Percentiles rank a stretch among this genome's conserved stretches.
Conservation (phyloP, 108 stramenopile species). For the Skeletonema menzelii region DNA sequence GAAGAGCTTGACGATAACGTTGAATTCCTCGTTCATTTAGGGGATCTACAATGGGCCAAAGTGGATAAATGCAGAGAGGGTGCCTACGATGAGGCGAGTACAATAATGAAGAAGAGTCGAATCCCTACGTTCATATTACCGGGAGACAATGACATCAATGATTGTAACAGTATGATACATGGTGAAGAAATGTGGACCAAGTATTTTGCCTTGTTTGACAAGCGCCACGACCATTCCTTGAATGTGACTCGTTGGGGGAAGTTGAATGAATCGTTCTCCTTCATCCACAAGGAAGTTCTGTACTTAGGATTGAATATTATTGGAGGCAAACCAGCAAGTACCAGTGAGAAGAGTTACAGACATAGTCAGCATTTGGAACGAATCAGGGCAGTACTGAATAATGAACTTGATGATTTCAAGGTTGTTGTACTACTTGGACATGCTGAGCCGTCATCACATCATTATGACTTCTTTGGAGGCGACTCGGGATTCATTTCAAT, state of each 20-base stretch:
- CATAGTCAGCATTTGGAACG: slow-evolving; percentile 29
- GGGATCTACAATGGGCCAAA: slow-evolving; percentile 63
- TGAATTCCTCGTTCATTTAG: slow-evolving; percentile 75
- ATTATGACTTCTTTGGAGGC: slow-evolving; percentile 43
- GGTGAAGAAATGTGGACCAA: slow-evolving; percentile 56
- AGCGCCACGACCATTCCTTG: slow-evolving; percentile 32
- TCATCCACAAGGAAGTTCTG: slow-evolving; percentile 57
- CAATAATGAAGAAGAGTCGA: slow-evolving; percentile 32
- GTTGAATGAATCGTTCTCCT: slow-evolving; percentile 58
- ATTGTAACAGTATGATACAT: slow-evolving; percentile 50
- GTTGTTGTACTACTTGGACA: slow-evolving; percentile 30
- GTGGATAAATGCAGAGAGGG: slow-evolving; percentile 49
- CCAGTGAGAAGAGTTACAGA: slow-evolving; percentile 47
- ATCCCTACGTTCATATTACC: slow-evolving; percentile 69
- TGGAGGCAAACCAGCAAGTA: slow-evolving; percentile 34
- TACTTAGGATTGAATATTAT: slow-evolving; percentile 74
- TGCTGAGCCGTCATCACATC: slow-evolving; percentile 16
- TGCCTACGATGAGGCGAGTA: slow-evolving; percentile 40
- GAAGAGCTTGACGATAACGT: slow-evolving; percentile 47
- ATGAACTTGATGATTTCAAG: slow-evolving; percentile 4
- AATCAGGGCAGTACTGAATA: slow-evolving; percentile 15
- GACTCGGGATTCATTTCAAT: slow-evolving; percentile 19
- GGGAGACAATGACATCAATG: slow-evolving; percentile 78
- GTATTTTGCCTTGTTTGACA: slow-evolving; percentile 53
- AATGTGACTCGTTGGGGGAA: slow-evolving; percentile 40